phyloP scores from a whole-genome alignment of 2,329 filamentous ascomycete genomes.

The Venturia aucupariae region DNA sequence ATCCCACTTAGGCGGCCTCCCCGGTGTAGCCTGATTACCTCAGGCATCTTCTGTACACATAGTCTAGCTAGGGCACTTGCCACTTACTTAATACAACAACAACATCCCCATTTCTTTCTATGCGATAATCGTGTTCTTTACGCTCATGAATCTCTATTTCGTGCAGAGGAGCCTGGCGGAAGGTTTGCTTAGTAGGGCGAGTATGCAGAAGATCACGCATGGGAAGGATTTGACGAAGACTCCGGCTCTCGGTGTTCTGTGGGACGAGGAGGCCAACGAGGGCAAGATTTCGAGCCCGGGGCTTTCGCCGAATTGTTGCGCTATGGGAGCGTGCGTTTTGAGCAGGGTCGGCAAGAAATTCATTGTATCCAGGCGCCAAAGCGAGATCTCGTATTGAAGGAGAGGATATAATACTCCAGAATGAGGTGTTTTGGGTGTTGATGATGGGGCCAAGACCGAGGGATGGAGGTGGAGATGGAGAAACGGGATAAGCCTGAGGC shows the following conservation, averaged over 20 bases:
- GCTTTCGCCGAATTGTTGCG: constrained; percentile 31
- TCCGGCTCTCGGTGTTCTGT: constrained; percentile 15
- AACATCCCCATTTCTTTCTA: no score
- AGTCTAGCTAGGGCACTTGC: no score
- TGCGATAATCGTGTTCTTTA: no score
- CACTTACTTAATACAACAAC: no score
- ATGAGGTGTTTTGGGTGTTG: background rate
- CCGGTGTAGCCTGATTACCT: no score
- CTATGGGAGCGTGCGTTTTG: constrained; percentile 28
- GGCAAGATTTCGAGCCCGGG: constrained; percentile 23
- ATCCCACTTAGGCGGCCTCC: background rate
- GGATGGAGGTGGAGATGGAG: background rate
- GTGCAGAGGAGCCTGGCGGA: no score
- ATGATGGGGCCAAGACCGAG: background rate
- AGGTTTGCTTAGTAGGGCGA: background rate
- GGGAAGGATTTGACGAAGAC: no score
- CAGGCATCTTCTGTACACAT: no score
- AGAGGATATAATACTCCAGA: constrained; percentile 19
- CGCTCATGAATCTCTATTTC: no score
- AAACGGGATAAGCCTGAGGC: no score
- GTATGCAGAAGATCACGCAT: no score
- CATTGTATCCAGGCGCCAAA: constrained; percentile 19
- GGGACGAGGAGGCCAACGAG: constrained; percentile 26
- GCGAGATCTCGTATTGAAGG: constrained; percentile 19
- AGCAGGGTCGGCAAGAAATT: constrained; percentile 26